A percentile compares a stretch with the other conserved stretches of the same genome.
Conservation (phyloP, 2,329 filamentous ascomycete genomes). For the Phoma sp. region DNA sequence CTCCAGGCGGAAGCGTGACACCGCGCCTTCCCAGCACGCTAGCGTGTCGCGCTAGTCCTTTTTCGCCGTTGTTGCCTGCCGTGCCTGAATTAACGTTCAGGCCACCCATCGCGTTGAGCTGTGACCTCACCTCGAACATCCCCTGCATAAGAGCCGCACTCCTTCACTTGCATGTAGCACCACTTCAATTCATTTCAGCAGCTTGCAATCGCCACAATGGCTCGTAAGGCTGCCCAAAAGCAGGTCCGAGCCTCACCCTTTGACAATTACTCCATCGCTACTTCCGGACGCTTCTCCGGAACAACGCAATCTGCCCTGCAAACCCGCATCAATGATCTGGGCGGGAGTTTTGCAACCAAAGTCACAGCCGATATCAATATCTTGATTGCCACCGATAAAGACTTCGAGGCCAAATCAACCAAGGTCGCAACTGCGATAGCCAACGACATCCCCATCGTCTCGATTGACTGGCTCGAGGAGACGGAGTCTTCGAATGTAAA, state of each 20-base stretch:
- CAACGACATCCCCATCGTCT: constrained; percentile 63
- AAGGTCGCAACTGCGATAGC: constrained; percentile 62
- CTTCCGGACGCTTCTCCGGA: constrained; percentile 68
- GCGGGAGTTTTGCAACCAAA: constrained; percentile 57
- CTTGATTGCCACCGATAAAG: constrained; percentile 63
- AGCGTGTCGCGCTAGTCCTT: constrained; percentile 11
- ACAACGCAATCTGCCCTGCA: constrained; percentile 61
- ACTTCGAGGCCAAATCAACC: constrained; percentile 58
- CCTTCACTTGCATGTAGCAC: constrained; percentile 17
- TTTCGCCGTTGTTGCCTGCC: constrained; percentile 15
- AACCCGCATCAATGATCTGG: constrained; percentile 56
- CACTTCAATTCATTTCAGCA: background rate
- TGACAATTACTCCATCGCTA: constrained; percentile 59
- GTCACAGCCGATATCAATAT: constrained; percentile 63
- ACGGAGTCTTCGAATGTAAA: constrained; percentile 55
- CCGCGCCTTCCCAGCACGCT: constrained; percentile 4
- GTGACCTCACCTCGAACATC: constrained; percentile 4
- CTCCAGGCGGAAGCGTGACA: constrained; percentile 16
- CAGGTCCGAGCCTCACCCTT: constrained; percentile 49
- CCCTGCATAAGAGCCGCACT: constrained; percentile 12
- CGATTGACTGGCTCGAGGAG: constrained; percentile 68
- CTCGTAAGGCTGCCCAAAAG: constrained; percentile 32
- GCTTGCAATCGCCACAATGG: constrained; percentile 22
- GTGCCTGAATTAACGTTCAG: constrained; percentile 5
- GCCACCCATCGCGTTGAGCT: constrained; percentile 4